A percentile compares a stretch with the other conserved stretches of the same genome.
Evolutionary conservation across 2,329 filamentous ascomycete genomes (phyloP).

Genomic region (Boeremia exigua): DNA sequence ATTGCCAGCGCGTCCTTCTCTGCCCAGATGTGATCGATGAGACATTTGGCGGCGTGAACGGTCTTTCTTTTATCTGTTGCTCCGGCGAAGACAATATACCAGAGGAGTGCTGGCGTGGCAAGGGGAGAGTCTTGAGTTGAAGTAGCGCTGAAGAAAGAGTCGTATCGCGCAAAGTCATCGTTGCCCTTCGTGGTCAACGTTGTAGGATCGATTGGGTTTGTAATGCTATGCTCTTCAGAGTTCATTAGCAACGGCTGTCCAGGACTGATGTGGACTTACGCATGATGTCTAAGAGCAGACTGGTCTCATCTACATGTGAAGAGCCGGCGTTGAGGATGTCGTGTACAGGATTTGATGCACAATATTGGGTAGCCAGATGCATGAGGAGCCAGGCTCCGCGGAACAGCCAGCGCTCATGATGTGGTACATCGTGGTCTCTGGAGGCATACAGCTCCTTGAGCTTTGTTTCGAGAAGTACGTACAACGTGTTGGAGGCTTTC

Average conservation of each 20-base stretch:
- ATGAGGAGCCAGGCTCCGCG: slow-evolving; percentile 29
- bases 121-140: neutral
- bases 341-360: slow-evolving; percentile 22
- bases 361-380: slow-evolving; percentile 20
- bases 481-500: slow-evolving; percentile 6
- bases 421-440: slow-evolving; percentile 12
- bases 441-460: slow-evolving; percentile 15
- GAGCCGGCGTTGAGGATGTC: slow-evolving; percentile 9
- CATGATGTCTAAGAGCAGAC: slow-evolving; percentile 16
- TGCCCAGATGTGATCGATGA: slow-evolving; percentile 18
- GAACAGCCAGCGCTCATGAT: slow-evolving; percentile 25
- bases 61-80: slow-evolving; percentile 18
- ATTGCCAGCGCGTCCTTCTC: slow-evolving; percentile 21
- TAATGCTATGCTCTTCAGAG: neutral
- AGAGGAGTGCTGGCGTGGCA: slow-evolving; percentile 12
- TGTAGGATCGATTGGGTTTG: neutral
- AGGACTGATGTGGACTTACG: slow-evolving; percentile 6
- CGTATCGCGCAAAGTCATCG: slow-evolving; percentile 1
- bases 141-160: slow-evolving; percentile 12
- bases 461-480: slow-evolving; percentile 18
- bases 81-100: slow-evolving; percentile 24
- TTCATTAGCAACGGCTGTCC: neutral
- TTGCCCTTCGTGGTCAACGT: neutral
- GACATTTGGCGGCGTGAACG: slow-evolving; percentile 9
- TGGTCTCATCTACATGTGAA: neutral